These are phyloP conservation scores for Mortierella sp. DNA, from an alignment of 371 early-diverging fungal species.

Conservation along the genomic window DNA sequence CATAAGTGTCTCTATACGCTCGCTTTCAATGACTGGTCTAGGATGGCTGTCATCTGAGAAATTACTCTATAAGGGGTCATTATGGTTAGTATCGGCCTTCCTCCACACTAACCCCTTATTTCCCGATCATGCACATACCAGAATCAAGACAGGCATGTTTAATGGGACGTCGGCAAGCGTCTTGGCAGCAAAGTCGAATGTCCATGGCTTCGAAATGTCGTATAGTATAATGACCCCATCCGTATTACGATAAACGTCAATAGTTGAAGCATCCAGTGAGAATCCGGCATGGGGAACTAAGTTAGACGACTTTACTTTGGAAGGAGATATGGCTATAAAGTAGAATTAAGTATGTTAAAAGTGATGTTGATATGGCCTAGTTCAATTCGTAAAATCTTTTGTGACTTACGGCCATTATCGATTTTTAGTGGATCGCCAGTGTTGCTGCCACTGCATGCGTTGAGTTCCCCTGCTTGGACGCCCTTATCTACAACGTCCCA, in stretches of 20 bases:
- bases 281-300: conserved; percentile 43
- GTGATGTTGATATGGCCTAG: neutral
- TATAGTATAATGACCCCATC: conserved; percentile 71
- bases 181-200: conserved; percentile 70
- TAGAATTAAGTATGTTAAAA: conserved; percentile 5
- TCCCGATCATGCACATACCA: conserved; percentile 57
- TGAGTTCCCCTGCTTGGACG: conserved; percentile 31
- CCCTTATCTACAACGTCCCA: conserved; percentile 81
- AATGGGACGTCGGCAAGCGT: conserved; percentile 67
- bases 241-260: conserved; percentile 75
- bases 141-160: conserved; percentile 66
- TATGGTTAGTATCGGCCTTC: neutral
- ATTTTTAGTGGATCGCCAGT: conserved; percentile 35
- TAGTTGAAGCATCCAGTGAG: conserved; percentile 72
- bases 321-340: conserved; percentile 27
- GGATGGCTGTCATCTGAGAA: conserved; percentile 31
- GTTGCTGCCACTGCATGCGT: conserved; percentile 4
- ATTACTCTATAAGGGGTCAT: conserved; percentile 23
- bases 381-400: neutral
- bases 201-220: conserved; percentile 75
- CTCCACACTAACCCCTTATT: neutral
- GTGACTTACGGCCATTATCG: conserved; percentile 36
- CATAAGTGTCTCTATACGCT: conserved; percentile 40
- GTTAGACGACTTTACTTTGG: conserved; percentile 27
- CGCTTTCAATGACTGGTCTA: conserved; percentile 14